These are phyloP conservation scores for Cardiosporidium cionae DNA, from an alignment of 169 alveolate species.

Conservation along the genomic window DNA sequence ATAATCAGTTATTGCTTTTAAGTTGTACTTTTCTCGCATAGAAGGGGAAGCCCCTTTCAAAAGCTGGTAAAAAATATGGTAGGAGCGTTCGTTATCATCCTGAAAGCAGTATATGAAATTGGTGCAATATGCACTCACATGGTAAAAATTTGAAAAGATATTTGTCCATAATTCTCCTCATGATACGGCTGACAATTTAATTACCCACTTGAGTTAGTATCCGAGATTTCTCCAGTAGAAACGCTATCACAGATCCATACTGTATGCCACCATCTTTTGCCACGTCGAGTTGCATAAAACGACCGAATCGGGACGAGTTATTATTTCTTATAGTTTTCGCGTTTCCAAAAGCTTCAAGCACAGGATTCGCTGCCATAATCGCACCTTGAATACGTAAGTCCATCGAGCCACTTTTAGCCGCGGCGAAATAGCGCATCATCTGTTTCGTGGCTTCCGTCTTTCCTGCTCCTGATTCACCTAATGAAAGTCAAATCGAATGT, in stretches of 20 bases:
- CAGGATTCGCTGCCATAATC: slow-evolving; percentile 76
- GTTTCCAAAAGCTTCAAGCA: slow-evolving; percentile 83
- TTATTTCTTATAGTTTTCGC: slow-evolving; percentile 82
- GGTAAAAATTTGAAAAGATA: no score
- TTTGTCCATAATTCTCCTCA: neutral
- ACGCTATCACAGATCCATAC: slow-evolving; percentile 36
- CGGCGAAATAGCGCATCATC: slow-evolving; percentile 38
- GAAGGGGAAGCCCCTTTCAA: slow-evolving; percentile 75
- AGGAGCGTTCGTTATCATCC: slow-evolving; percentile 86
- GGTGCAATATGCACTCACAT: no score
- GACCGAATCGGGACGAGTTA: slow-evolving; percentile 84
- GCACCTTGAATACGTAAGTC: slow-evolving; percentile 43
- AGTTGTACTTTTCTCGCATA: slow-evolving; percentile 53
- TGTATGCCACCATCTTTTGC: slow-evolving; percentile 36
- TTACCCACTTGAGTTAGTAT: slow-evolving; percentile 58
- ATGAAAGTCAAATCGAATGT: slow-evolving; percentile 24
- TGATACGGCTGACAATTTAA: neutral
- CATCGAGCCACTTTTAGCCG: slow-evolving; percentile 32
- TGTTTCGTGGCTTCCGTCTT: slow-evolving; percentile 92
- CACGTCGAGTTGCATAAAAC: slow-evolving; percentile 87
- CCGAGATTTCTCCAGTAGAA: slow-evolving; percentile 74
- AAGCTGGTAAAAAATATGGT: slow-evolving; percentile 92
- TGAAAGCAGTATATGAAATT: slow-evolving; percentile 64
- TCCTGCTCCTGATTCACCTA: slow-evolving; percentile 99
- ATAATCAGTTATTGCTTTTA: slow-evolving; percentile 54